Conservation (phyloP, 2,329 filamentous ascomycete species). For the Ceratocystis lukuohia region DNA sequence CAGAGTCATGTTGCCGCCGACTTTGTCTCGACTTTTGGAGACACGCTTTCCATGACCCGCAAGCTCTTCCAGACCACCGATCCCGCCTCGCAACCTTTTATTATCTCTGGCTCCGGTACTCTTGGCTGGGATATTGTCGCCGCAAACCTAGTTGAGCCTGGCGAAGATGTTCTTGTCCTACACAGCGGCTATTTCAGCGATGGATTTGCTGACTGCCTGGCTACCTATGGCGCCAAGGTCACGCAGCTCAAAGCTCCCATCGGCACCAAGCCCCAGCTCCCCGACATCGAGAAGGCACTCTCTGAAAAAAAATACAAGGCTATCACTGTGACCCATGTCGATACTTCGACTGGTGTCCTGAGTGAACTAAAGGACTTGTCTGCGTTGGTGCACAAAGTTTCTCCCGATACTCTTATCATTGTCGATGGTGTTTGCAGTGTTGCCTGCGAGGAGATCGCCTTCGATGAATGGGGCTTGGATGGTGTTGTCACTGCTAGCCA, state of each 20-base stretch:
- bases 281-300: constrained; percentile 77
- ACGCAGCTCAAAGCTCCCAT: constrained; percentile 84
- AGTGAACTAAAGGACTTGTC: constrained; percentile 78
- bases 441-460: constrained; percentile 86
- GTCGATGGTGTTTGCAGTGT: constrained; percentile 97
- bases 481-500: constrained; percentile 88
- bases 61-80: constrained; percentile 88
- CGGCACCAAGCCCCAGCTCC: constrained; percentile 72
- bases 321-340: constrained; percentile 89
- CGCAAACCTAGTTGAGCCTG: constrained; percentile 80
- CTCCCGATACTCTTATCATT: constrained; percentile 78
- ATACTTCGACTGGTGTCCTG: constrained; percentile 91
- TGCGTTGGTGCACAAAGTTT: constrained; percentile 71
- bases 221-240: constrained; percentile 78
- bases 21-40: constrained; percentile 84
- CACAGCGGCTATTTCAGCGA: constrained; percentile 97
- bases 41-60: constrained; percentile 74
- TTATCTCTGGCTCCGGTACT: constrained; percentile 88
- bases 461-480: constrained; percentile 90
- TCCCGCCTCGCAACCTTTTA: constrained; percentile 72
- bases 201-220: constrained; percentile 82
- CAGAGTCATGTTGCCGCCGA: constrained; percentile 85
- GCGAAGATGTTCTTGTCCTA: constrained; percentile 81
- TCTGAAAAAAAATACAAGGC: constrained; percentile 88
- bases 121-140: constrained; percentile 93